These are phyloP conservation scores for Gentiana straminea DNA, from an alignment of 257 asterid species.

Conservation along the genomic window DNA sequence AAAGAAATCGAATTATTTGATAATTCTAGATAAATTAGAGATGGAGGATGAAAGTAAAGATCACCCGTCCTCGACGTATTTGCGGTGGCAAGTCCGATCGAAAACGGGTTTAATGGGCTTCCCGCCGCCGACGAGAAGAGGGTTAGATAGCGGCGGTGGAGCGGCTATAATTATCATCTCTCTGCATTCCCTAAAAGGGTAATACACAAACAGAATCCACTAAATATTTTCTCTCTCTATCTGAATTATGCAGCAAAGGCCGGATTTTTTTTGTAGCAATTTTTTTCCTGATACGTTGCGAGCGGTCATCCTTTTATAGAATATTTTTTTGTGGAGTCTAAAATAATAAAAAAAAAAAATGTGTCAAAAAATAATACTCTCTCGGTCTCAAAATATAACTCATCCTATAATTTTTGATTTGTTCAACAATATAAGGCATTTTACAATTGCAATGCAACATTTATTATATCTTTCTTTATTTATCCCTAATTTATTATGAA, in stretches of 20 bases:
- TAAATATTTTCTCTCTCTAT: neutral
- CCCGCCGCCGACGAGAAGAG: conserved; percentile 32
- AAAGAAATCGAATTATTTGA: neutral
- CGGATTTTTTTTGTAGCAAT: neutral
- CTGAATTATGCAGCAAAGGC: neutral
- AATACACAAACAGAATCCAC: neutral
- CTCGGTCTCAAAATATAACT: too few species aligned
- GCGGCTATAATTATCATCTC: conserved; percentile 41
- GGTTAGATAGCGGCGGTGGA: conserved; percentile 24
- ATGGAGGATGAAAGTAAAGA: neutral
- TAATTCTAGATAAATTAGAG: too few species aligned
- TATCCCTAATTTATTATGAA: too few species aligned
- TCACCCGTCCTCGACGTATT: conserved; percentile 98
- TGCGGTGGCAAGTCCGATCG: conserved; percentile 88
- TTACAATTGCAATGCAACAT: too few species aligned
- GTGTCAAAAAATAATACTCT: too few species aligned
- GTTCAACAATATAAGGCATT: too few species aligned
- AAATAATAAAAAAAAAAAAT: too few species aligned
- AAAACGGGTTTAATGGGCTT: conserved; percentile 34
- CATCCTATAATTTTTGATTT: too few species aligned
- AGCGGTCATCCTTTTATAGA: too few species aligned
- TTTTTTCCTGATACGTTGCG: too few species aligned
- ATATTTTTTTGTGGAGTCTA: too few species aligned
- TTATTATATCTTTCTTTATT: too few species aligned
- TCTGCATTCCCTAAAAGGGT: conserved; percentile 71